These are phyloP conservation scores for Chlamydomonas applanata DNA, from an alignment of 139 green algal species.

Conservation along the genomic window DNA sequence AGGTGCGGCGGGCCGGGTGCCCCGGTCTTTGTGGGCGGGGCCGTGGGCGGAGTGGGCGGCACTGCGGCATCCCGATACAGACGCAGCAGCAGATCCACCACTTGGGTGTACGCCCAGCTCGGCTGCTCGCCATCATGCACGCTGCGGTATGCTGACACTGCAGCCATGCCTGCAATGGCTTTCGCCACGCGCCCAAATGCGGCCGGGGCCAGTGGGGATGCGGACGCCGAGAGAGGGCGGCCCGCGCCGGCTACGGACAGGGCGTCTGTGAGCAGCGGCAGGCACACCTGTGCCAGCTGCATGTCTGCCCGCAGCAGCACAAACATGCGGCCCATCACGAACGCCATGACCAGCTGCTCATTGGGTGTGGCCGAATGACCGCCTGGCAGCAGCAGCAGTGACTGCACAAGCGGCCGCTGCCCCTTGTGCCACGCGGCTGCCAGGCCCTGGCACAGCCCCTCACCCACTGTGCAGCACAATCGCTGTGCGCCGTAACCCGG, in stretches of 20 bases:
- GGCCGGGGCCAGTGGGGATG: not conserved
- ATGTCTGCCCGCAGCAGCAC: slow-evolving; percentile 22
- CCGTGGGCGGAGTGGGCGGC: too few species aligned
- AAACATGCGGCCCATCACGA: slow-evolving; percentile 30
- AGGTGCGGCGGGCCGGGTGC: too few species aligned
- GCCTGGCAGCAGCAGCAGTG: slow-evolving; percentile 37
- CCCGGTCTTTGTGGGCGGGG: too few species aligned
- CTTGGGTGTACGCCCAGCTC: slow-evolving; percentile 29
- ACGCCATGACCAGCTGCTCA: slow-evolving; percentile 12
- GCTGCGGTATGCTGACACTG: slow-evolving; percentile 12
- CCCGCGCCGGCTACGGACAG: not conserved
- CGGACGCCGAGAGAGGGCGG: not conserved
- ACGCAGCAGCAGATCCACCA: slow-evolving; percentile 31
- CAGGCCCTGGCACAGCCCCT: slow-evolving; percentile 20
- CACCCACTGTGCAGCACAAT: slow-evolving; percentile 26
- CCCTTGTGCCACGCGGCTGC: slow-evolving; percentile 12
- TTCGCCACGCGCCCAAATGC: too few species aligned
- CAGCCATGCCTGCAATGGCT: not conserved
- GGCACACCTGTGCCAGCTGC: slow-evolving; percentile 6
- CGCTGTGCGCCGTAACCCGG: slow-evolving; percentile 11
- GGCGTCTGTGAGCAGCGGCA: slow-evolving; percentile 29
- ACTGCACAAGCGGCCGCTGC: not conserved
- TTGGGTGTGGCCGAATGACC: not conserved
- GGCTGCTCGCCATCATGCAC: not conserved
- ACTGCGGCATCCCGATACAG: slow-evolving; percentile 21